Percentiles rank a stretch among this genome's conserved stretches.
Evolutionary conservation across 1,284 basidiomycete genomes (phyloP).

Genomic region (Moesziomyces globuligerus): DNA sequence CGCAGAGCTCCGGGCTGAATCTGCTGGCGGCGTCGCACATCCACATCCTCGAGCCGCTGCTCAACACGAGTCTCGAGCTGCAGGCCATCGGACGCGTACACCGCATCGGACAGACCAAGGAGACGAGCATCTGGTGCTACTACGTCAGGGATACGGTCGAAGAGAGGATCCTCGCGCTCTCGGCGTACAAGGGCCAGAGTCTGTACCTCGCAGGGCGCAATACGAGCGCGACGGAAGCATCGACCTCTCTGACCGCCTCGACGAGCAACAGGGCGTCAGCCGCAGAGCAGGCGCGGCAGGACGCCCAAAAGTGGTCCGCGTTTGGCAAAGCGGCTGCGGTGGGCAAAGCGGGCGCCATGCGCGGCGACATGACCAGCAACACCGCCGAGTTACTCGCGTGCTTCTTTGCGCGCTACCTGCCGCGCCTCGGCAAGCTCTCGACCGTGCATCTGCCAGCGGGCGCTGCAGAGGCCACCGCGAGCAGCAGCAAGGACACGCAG

Average conservation of each 20-base stretch:
- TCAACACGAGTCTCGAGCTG: slow-evolving; percentile 59
- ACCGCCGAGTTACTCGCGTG: slow-evolving; percentile 51
- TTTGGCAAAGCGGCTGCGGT: slow-evolving; percentile 22
- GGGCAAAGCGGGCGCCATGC: slow-evolving; percentile 19
- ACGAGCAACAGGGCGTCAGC: slow-evolving; percentile 16
- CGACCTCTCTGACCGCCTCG: not conserved
- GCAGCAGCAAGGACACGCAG: not conserved
- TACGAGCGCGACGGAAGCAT: slow-evolving; percentile 16
- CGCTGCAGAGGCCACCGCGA: not conserved
- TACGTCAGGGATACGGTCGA: slow-evolving; percentile 62
- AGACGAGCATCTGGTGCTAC: slow-evolving; percentile 58
- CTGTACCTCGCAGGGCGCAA: slow-evolving; percentile 47
- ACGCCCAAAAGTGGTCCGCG: slow-evolving; percentile 29
- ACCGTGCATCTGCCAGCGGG: not conserved
- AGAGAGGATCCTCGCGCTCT: slow-evolving; percentile 51
- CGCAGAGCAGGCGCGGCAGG: slow-evolving; percentile 21
- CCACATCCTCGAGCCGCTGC: slow-evolving; percentile 62
- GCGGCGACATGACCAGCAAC: slow-evolving; percentile 49
- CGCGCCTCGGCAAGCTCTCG: slow-evolving; percentile 6
- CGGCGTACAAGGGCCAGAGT: slow-evolving; percentile 48
- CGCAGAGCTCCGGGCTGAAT: slow-evolving; percentile 61
- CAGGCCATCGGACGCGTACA: slow-evolving; percentile 64
- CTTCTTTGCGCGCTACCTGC: slow-evolving; percentile 45
- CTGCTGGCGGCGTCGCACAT: slow-evolving; percentile 57
- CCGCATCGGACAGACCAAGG: slow-evolving; percentile 61